phyloP scores from a whole-genome alignment of 169 alveolate species.

The Theileria annulata region DNA sequence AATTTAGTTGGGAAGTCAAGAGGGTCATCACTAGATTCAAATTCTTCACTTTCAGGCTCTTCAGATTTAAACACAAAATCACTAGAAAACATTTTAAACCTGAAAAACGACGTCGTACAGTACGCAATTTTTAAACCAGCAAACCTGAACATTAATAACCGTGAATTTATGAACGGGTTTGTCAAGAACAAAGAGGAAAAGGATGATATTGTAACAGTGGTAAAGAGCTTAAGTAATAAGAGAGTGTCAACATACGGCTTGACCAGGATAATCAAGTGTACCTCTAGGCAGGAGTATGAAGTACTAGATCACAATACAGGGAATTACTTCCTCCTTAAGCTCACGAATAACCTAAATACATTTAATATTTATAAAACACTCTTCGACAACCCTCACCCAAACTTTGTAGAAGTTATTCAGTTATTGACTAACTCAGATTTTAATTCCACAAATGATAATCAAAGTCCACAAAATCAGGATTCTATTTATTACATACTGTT shows the following conservation, averaged over 20 bases:
- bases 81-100: not conserved
- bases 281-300: conserved; percentile 44
- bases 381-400: conserved; percentile 29
- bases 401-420: conserved; percentile 39
- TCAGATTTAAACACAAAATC: conserved; percentile 4
- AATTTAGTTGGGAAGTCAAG: not conserved
- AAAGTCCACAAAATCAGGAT: not conserved
- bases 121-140: conserved; percentile 56
- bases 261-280: conserved; percentile 26
- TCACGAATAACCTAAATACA: conserved; percentile 18
- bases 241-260: conserved; percentile 42
- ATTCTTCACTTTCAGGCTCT: not conserved
- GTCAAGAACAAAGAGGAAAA: conserved; percentile 7
- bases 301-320: conserved; percentile 61
- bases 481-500: conserved; percentile 35
- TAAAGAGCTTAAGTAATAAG: conserved; percentile 5
- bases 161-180: not conserved
- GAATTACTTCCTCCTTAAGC: conserved; percentile 33
- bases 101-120: conserved; percentile 22
- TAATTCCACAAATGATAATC: not conserved
- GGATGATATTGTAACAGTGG: conserved; percentile 22
- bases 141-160: not conserved
- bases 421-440: conserved; percentile 34
- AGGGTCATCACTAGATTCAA: not conserved
- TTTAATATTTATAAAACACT: conserved; percentile 38